These are phyloP conservation scores for Mycena indigotica DNA, from an alignment of 768 basidiomycete genomes.

Conservation along the genomic window DNA sequence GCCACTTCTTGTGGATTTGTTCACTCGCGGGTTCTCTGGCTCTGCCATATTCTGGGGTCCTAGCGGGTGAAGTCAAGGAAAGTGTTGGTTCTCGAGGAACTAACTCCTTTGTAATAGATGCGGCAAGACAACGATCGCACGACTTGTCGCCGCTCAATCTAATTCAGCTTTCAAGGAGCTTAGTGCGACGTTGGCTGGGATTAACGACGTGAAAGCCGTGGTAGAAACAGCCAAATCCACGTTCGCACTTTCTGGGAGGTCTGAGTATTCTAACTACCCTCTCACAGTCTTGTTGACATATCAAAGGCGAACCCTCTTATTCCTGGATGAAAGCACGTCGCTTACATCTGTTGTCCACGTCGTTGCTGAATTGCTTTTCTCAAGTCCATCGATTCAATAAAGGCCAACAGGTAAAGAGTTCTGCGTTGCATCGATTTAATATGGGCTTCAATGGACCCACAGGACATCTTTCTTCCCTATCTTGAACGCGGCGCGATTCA, in stretches of 20 bases:
- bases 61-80: conserved; percentile 56
- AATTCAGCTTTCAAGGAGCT: conserved; percentile 73
- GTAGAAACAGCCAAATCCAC: conserved; percentile 76
- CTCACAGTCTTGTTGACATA: not conserved
- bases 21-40: conserved; percentile 50
- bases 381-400: not conserved
- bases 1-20: conserved; percentile 35
- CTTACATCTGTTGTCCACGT: too few species aligned
- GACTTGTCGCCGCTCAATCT: conserved; percentile 63
- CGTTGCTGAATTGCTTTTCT: not conserved
- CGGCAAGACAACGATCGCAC: conserved; percentile 77
- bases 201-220: conserved; percentile 70
- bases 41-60: conserved; percentile 77
- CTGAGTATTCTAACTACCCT: conserved; percentile 6
- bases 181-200: conserved; percentile 69
- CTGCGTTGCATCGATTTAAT: conserved; percentile 67
- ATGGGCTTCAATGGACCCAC: conserved; percentile 62
- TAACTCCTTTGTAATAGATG: conserved; percentile 40
- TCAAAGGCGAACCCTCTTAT: conserved; percentile 68
- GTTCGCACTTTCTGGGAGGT: conserved; percentile 68
- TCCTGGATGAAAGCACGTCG: conserved; percentile 63
- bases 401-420: not conserved
- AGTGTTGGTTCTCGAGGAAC: not conserved
- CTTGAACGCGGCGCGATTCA: conserved; percentile 79
- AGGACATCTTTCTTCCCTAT: conserved; percentile 82